phyloP scores from a whole-genome alignment of 768 basidiomycete species.

The Lactarius tabidus region DNA sequence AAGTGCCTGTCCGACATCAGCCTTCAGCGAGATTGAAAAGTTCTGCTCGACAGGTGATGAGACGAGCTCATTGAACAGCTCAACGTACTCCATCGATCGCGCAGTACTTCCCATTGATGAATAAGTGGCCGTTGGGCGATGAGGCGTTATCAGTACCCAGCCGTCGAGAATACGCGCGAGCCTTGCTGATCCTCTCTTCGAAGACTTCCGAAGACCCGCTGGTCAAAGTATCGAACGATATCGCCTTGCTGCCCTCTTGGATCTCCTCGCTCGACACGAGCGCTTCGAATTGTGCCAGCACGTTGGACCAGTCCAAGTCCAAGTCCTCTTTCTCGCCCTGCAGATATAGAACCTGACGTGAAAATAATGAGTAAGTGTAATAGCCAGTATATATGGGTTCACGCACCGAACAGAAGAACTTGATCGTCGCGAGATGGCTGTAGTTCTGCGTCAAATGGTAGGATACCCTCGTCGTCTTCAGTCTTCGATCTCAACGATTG shows the following conservation, averaged over 20 bases:
- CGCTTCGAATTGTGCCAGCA: constrained; percentile 10
- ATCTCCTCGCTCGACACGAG: too few relatives aligned
- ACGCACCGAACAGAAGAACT: constrained; percentile 12
- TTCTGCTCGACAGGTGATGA: constrained; percentile 40
- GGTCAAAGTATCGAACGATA: too few relatives aligned
- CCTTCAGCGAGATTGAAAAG: constrained; percentile 61
- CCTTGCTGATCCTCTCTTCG: too few relatives aligned
- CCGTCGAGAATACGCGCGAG: constrained; percentile 35
- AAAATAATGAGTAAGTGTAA: neutral
- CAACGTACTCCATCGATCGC: constrained; percentile 13
- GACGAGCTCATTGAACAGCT: neutral
- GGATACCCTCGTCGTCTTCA: constrained; percentile 38
- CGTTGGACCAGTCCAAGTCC: constrained; percentile 12
- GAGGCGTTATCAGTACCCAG: constrained; percentile 31
- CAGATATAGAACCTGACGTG: constrained; percentile 1
- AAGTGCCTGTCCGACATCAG: constrained; percentile 53
- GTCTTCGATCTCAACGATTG: constrained; percentile 51
- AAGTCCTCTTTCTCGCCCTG: neutral
- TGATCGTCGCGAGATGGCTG: too few relatives aligned
- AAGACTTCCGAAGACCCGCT: too few relatives aligned
- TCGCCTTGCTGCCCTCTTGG: too few relatives aligned
- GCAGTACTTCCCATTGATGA: constrained; percentile 43
- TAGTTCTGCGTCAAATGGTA: constrained; percentile 14
- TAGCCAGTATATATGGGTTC: neutral
- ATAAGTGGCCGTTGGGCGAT: constrained; percentile 36